Percentiles rank a stretch among this genome's conserved stretches.
phyloP scores from a whole-genome alignment of 768 basidiomycete species.

The Suillus placidus region DNA sequence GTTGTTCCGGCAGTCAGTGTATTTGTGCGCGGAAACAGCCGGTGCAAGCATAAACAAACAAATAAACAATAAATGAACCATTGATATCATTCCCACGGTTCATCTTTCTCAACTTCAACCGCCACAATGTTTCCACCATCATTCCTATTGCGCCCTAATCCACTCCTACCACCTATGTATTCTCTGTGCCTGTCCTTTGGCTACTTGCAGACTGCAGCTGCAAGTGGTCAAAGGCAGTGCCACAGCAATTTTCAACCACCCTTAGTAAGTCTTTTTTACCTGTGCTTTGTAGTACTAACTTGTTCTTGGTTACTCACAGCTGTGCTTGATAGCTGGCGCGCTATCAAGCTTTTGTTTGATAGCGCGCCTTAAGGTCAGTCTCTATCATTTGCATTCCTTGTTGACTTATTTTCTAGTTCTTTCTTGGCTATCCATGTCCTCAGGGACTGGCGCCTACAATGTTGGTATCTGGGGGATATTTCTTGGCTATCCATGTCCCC shows the following conservation, averaged over 20 bases:
- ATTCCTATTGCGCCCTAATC: no score
- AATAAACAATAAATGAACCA: not conserved
- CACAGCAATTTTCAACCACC: not conserved
- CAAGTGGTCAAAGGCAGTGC: not conserved
- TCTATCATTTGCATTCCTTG: not conserved
- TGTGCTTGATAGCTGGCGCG: not conserved
- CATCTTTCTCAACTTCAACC: not conserved
- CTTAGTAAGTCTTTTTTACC: no score
- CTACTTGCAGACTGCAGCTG: constrained; percentile 3
- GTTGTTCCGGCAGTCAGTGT: not conserved
- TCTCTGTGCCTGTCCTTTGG: not conserved
- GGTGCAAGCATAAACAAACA: not conserved
- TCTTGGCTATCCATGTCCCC: not conserved
- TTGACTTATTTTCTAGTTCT: not conserved
- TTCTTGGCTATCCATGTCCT: not conserved
- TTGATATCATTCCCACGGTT: not conserved
- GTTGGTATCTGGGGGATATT: no score
- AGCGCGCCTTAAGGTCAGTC: not conserved
- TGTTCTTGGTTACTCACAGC: no score
- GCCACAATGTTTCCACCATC: not conserved
- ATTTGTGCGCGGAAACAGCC: not conserved
- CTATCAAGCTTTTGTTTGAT: not conserved
- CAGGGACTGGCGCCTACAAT: not conserved
- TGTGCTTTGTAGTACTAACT: no score
- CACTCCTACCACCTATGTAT: no score